Conservation (phyloP, 1,284 basidiomycete genomes). For the Chiua sp. region DNA sequence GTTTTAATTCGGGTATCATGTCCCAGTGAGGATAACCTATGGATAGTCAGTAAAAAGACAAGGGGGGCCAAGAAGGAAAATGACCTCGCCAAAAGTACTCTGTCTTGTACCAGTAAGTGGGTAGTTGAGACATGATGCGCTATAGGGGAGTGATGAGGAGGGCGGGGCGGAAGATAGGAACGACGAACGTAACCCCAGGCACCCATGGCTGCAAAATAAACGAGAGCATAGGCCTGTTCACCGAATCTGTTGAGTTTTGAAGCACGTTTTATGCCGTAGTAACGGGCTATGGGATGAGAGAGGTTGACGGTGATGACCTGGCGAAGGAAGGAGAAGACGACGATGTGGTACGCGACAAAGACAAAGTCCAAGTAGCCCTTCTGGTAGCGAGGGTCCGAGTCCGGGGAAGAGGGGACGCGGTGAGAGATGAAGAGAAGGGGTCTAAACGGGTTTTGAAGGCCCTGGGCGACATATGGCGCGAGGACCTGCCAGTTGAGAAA, state of each 20-base stretch:
- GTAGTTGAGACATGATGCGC: conserved; percentile 87
- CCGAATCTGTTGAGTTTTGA: conserved; percentile 84
- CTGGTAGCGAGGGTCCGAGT: conserved; percentile 66
- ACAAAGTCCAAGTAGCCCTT: conserved; percentile 83
- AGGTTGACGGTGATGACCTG: conserved; percentile 78
- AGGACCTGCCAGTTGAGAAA: conserved; percentile 76
- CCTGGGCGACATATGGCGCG: conserved; percentile 53
- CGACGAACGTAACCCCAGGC: conserved; percentile 77
- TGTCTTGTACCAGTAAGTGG: conserved; percentile 91
- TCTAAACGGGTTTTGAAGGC: conserved; percentile 75
- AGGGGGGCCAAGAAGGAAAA: conserved; percentile 10
- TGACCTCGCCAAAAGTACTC: conserved; percentile 83
- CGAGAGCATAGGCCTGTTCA: conserved; percentile 88
- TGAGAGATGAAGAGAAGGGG: conserved; percentile 82
- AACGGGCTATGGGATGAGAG: conserved; percentile 72
- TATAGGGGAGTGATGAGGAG: conserved; percentile 32
- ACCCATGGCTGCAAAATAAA: conserved; percentile 81
- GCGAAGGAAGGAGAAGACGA: conserved; percentile 93
- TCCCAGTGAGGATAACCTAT: conserved; percentile 88
- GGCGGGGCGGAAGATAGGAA: not conserved
- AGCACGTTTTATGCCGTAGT: conserved; percentile 70
- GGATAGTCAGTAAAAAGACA: not conserved
- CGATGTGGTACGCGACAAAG: conserved; percentile 88
- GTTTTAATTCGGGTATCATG: conserved; percentile 87
- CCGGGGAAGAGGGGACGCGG: conserved; percentile 57